Percentiles rank a stretch among this genome's conserved stretches.
Conservation (phyloP, 1,284 basidiomycete genomes). For the Trichosporon sp. region DNA sequence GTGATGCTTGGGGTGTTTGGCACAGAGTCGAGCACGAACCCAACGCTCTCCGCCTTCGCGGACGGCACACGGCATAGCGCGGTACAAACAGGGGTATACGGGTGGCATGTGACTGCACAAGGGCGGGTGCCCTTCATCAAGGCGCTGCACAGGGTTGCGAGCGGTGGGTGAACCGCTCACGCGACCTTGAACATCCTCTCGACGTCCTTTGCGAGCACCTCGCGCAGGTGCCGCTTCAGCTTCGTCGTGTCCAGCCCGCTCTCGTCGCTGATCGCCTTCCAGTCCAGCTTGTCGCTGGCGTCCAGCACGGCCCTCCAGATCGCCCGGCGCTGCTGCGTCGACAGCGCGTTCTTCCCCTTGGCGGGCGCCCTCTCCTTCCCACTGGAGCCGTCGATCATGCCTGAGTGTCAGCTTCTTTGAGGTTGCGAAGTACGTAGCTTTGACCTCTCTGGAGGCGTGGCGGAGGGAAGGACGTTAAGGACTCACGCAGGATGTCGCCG, state of each 20-base stretch:
- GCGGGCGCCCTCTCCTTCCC: background rate
- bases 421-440: no score
- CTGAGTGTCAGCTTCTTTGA: background rate
- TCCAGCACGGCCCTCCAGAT: slow-evolving; percentile 24
- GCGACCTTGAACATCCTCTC: slow-evolving; percentile 24
- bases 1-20: background rate
- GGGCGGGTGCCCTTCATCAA: background rate
- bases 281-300: slow-evolving; percentile 18
- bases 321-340: slow-evolving; percentile 5
- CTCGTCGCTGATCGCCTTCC: slow-evolving; percentile 7
- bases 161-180: no score
- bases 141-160: background rate
- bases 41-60: no score
- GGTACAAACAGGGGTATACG: background rate
- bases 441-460: no score
- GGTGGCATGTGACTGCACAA: background rate
- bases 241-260: slow-evolving; percentile 22
- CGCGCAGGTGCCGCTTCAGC: slow-evolving; percentile 33
- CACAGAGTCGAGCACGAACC: no score
- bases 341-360: slow-evolving; percentile 15
- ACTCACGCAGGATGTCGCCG: slow-evolving; percentile 17
- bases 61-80: background rate
- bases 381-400: slow-evolving; percentile 8
- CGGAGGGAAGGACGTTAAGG: background rate
- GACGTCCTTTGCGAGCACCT: slow-evolving; percentile 33